Evolutionary conservation across 257 asterid genomes (phyloP), one percentile per base, ranked within the genome.

Genomic region (Rubia yunnanensis): DNA sequence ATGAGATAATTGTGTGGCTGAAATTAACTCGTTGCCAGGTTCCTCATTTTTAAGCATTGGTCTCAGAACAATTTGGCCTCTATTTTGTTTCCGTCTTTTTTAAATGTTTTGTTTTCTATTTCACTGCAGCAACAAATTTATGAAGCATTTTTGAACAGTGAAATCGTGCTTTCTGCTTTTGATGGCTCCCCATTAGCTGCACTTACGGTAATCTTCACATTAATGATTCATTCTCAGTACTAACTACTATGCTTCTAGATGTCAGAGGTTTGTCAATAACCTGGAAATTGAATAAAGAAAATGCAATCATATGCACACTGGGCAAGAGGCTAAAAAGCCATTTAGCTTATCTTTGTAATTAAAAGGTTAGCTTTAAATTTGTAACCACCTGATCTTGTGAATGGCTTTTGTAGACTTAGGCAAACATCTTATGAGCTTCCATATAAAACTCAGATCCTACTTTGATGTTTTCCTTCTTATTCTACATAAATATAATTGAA

Each of bases 141-240:
- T 77, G 91, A 83, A 73, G 98, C 98, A 69, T 92, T 92, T 81
- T 77, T 89, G 74, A 92, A 83, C 57, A 92, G 98, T 74, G 97
- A 92, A 82, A 87, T 92, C 59, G 98, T 92, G 38, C 70, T 92
- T 73, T 89, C 97, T 65, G 88, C 98, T 72, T 87, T 78, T 78
- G 98, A 89, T 74, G 94, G 95, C 24, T 89, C 97, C 6, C 98
- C 98, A 56, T 84, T 92, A 75, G 98, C 98, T 74, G 98, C 98
- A 67, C 77, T 92, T 64, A 92, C 97, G 91, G 97, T 92, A 87
- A 74, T 76, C 52, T 73, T 74, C 50, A 36, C 24, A 24, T 13
- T 54, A 50, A 26, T n/a, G 69, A n/a, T 22, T 50, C 63, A 15
- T 27, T 59, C 46, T 53, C 17, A 41, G 15, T 41, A 2, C n/a